These are phyloP conservation scores for Solanum etuberosum DNA, from an alignment of 257 asterid genomes.

Conservation along the genomic window DNA sequence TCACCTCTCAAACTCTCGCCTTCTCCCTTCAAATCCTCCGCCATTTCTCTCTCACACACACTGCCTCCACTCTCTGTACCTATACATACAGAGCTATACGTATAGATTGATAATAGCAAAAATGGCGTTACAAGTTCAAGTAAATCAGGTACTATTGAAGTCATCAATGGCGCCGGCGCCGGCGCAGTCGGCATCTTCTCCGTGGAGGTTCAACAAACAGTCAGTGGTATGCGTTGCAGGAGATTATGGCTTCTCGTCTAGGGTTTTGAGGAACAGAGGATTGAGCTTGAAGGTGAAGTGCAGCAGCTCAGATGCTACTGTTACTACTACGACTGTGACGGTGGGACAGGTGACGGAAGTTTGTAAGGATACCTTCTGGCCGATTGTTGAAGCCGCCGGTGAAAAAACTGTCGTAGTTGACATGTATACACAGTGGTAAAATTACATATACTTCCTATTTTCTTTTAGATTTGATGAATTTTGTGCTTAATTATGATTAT, in stretches of 20 bases:
- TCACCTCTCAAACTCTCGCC: not conserved
- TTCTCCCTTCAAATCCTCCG: not conserved
- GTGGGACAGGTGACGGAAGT: constrained; percentile 68
- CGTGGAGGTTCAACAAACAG: constrained; percentile 24
- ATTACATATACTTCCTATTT: not conserved
- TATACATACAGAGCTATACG: not conserved
- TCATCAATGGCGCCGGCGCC: not conserved
- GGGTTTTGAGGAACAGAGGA: constrained; percentile 16
- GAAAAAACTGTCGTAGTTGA: constrained; percentile 68
- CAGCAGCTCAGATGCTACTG: constrained; percentile 37
- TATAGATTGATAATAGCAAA: not conserved
- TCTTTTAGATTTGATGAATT: not conserved
- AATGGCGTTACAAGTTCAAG: constrained; percentile 70
- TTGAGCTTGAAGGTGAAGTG: constrained; percentile 27
- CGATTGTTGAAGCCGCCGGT: constrained; percentile 66
- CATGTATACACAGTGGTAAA: constrained; percentile 83
- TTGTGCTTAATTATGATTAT: not conserved
- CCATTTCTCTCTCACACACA: not conserved
- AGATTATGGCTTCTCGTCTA: constrained; percentile 25
- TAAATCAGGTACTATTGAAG: constrained; percentile 33
- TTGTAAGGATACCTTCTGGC: constrained; percentile 63
- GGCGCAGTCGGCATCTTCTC: constrained; percentile 1
- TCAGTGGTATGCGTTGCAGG: constrained; percentile 33
- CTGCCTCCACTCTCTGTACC: not conserved
- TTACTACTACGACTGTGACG: constrained; percentile 18